These are phyloP conservation scores for Clarireedia homoeocarpa DNA, from an alignment of 2,329 filamentous ascomycete species.

Conservation along the genomic window DNA sequence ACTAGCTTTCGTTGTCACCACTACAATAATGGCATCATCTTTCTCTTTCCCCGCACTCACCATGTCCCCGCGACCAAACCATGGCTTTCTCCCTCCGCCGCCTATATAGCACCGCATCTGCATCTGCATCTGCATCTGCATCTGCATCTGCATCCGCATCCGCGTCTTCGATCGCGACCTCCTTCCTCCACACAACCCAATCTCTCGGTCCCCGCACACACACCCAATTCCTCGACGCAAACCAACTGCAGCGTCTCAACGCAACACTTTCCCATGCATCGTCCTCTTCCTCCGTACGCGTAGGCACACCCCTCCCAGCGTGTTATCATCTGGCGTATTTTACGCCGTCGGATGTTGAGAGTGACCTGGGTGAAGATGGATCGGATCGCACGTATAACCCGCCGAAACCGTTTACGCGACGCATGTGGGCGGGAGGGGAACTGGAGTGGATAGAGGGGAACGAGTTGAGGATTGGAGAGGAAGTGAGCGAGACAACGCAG, in stretches of 20 bases:
- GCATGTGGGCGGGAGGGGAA: slow-evolving; percentile 61
- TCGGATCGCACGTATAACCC: slow-evolving; percentile 55
- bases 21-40: no score
- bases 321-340: slow-evolving; percentile 58
- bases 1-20: no score
- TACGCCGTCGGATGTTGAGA: slow-evolving; percentile 47
- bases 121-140: slow-evolving; percentile 32
- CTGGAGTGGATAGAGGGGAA: slow-evolving; percentile 42
- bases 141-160: slow-evolving; percentile 24
- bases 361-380: slow-evolving; percentile 49
- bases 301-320: slow-evolving; percentile 19
- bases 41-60: no score
- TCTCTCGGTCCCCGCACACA: no score
- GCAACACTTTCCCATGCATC: slow-evolving; percentile 41
- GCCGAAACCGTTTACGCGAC: slow-evolving; percentile 48
- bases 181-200: slow-evolving; percentile 35
- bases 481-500: slow-evolving; percentile 47
- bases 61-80: no score
- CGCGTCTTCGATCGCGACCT: slow-evolving; percentile 34
- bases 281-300: no score
- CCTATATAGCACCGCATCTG: not conserved
- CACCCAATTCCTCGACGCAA: slow-evolving; percentile 48
- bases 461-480: slow-evolving; percentile 44
- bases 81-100: not conserved
- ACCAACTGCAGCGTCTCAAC: slow-evolving; percentile 54